Conservation (phyloP, 306 rosid genomes). For the Ceratonia siliqua region DNA sequence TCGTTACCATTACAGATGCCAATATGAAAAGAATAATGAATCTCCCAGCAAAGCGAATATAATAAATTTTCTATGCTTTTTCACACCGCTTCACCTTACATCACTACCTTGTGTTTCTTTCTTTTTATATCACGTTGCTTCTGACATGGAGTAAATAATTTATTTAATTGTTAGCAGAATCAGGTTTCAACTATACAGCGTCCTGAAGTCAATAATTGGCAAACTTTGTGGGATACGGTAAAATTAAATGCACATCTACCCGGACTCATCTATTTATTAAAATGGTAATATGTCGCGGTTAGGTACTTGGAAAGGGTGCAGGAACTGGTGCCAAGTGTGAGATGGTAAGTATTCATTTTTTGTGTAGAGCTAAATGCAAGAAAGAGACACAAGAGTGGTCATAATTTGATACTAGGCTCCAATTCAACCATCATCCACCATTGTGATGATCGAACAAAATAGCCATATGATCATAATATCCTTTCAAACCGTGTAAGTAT, state of each 20-base stretch:
- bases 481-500: neutral
- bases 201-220: neutral
- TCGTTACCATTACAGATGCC: neutral
- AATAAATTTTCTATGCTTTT: neutral
- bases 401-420: neutral
- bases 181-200: neutral
- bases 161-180: neutral
- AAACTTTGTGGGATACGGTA: neutral
- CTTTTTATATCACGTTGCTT: neutral
- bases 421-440: slow-evolving; percentile 1
- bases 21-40: neutral
- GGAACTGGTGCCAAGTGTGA: neutral
- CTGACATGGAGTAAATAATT: neutral
- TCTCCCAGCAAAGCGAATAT: neutral
- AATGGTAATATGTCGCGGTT: neutral
- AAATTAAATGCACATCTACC: neutral
- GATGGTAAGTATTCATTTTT: neutral
- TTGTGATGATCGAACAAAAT: neutral
- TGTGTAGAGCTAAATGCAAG: neutral
- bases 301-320: neutral
- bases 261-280: neutral
- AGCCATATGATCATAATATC: neutral
- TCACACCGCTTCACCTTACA: neutral
- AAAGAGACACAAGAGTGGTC: neutral
- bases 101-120: neutral